Base-by-base conservation (phyloP, 2,329 filamentous ascomycete genomes). In the Aspergillus sp. region DNA sequence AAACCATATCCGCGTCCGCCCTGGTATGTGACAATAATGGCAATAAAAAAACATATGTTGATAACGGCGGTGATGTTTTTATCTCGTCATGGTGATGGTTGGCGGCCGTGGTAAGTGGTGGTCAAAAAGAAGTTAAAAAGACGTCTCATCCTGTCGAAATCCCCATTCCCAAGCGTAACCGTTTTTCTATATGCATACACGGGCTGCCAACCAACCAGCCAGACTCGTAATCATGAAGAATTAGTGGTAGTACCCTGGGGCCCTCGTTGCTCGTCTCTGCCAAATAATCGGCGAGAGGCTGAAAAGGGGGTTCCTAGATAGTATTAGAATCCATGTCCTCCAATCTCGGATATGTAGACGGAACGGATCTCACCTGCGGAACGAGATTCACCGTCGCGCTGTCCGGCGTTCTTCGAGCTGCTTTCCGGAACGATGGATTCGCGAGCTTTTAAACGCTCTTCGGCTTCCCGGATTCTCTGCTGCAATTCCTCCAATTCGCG, bases 401-500 rank as follows among this genome's bases (percentile, higher is more conserved):
- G 54, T 23, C 43, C 50, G 23, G 43, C 42, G 44, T 41, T 43
- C 45, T 48, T 48, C 12, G 49, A 43, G 35, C 47, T 45, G 39
- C 46, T 46, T 37, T 48, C 50, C 45, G 46, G 23, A 15, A 50
- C 47, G 22, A 54, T 43, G 9, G 57, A 52, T 51, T 61, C 49
- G 39, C 59, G 60, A 45, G 58, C 53, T 73, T 75, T 80, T 46
- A 97, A 78, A 41, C 85, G 85, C 58, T 86, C 79, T 71, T 96
- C 90, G 70, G 93, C 89, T 61, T 90, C 89, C 59, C 83, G 85
- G 59, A 97, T 82, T 58, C 84, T 84, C 45, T 83, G 83, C 71
- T 96, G 89, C 61, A 97, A 84, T 48, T 84, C 83, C 69, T 95
- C 85, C 57, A 97, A 84, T 70, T 96, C 88, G 53, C 83, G 81